phyloP scores from a whole-genome alignment of 805 yeast genomes.

The Candida andamanensis region DNA sequence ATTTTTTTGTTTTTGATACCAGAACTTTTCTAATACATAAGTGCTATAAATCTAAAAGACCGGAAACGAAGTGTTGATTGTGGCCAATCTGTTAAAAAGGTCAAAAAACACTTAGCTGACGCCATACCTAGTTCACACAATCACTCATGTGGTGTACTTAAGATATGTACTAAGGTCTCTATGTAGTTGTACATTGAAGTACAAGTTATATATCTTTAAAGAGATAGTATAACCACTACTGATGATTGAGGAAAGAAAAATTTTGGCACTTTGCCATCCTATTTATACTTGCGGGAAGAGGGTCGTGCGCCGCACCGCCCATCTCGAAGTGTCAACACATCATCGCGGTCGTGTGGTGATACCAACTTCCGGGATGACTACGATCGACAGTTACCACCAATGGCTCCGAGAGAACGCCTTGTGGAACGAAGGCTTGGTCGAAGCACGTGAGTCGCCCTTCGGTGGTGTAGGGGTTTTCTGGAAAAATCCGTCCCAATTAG shows the following conservation, averaged over 20 bases:
- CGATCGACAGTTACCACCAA: constrained; percentile 1
- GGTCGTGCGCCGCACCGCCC: too few relatives aligned
- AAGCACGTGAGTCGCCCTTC: constrained; percentile 7
- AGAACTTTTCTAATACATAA: constrained; percentile 27
- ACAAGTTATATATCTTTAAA: constrained; percentile 51
- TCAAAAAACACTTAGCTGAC: constrained; percentile 66
- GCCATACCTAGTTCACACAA: constrained; percentile 37
- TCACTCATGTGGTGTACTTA: constrained; percentile 40
- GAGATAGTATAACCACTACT: constrained; percentile 81
- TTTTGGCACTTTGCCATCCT: constrained; percentile 17
- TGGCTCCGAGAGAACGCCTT: constrained; percentile 60
- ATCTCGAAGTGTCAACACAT: too few relatives aligned
- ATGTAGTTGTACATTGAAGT: constrained; percentile 31
- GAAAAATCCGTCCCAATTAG: constrained; percentile 11
- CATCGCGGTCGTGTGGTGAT: too few relatives aligned
- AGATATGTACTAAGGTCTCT: constrained; percentile 36
- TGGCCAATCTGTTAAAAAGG: constrained; percentile 70
- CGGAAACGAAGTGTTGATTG: constrained; percentile 72
- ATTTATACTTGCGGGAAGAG: too few relatives aligned
- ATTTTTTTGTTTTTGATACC: too few relatives aligned
- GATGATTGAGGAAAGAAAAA: constrained; percentile 40
- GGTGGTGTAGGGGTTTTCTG: constrained; percentile 81
- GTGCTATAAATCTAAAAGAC: constrained; percentile 58
- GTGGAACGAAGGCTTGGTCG: constrained; percentile 38
- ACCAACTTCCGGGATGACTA: too few relatives aligned